Evolutionary conservation across 2,329 filamentous ascomycete species (phyloP), one percentile per base, ranked within the genome.

Genomic region (Talaromyces sp.): DNA sequence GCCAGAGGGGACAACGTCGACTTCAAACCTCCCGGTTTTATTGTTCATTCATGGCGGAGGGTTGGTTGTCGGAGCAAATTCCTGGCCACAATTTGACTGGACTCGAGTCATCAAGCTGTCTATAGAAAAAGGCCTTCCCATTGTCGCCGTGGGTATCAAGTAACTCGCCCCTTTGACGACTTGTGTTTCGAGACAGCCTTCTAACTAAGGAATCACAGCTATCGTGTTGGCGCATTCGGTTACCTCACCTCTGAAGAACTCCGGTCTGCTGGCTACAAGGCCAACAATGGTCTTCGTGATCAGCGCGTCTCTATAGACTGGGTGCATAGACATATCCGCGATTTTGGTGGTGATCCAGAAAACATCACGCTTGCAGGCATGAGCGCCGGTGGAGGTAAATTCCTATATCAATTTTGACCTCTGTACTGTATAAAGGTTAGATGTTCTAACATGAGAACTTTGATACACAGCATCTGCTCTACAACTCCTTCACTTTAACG

Each of bases 1-100:
- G 0, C 82, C 82, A 1, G 62, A 66, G 7, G 59, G 61, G 43
- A 67, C 52, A 10, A 67, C 62, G 1, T 55, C 35, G 0, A 58
- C 65, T 4, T 68, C 70, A 13, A 75, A 74, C 6, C 69, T 84
- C 2, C 82, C 82, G 0, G 81, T 84, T 0, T 73, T 83, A 43
- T 74, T 82, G 1, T 83, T 82, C 63, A 75, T 85, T 4, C 81
- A 84, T 61, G 82, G 82, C 0, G 82, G 82, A 11, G 82, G 79
- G 0, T 79, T 82, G 55, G 69, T 71, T 2, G 73, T 79, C 2
- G 82, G 82, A 2, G 80, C 80, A 3, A 81, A 77, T 49, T 82
- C 76, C 50, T 84, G 80, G 74, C 82, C 82, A 0, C 80, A 84
- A 41, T 82, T 81, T 63, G 78, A 84, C 62, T 69, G 78, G 21